Evolutionary conservation across 2,329 filamentous ascomycete genomes (phyloP), one percentile per base, ranked within the genome.

Genomic region (Endoconidiophora polonica): DNA sequence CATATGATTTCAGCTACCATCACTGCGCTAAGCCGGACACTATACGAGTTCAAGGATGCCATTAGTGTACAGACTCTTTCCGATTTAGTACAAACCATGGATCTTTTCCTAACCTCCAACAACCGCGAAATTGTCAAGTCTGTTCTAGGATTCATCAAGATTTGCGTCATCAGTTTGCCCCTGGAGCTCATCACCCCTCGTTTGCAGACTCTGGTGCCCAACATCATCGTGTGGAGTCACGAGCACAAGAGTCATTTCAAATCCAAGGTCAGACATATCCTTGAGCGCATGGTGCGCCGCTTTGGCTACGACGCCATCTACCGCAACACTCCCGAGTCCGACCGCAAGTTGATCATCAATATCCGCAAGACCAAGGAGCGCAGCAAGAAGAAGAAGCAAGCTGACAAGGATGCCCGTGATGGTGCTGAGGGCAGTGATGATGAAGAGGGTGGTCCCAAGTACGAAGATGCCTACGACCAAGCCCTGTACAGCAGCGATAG

Each of bases 1-100:
- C 90, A 96, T 68, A 95, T 96, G 87, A 88, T 96, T 55, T 94
- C 86, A 5, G 91, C 91, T 0, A 87, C 86, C n/a, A 88, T 98
- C 61, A 96, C 87, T 0, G 90, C 91, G 12, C 75, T 98, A 37
- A 91, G 87, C 12, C 79, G 91, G n/a, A 79, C 95, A 23, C 75
- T 98, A 26, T 96, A 88, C 65, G 84, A 95, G 61, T 98, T 94
- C 70, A 82, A 86, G 56, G 70, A 75, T 26, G 66, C 74, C 23
- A 69, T 96, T 26, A 77, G 75, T 51, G 67, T 75, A 7, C 74
- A 81, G 54, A 83, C 86, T 2, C 73, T 94, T 40, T 72, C 76
- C 7, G 90, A 96, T 56, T 71, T 98, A 6, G 86, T 98, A 7
- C 82, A 93, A 61, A 94, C 91, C 2, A 87, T 98, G 72, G 87